These are phyloP conservation scores for Serpula lacrymans DNA, from an alignment of 768 basidiomycete species.

Conservation along the genomic window DNA sequence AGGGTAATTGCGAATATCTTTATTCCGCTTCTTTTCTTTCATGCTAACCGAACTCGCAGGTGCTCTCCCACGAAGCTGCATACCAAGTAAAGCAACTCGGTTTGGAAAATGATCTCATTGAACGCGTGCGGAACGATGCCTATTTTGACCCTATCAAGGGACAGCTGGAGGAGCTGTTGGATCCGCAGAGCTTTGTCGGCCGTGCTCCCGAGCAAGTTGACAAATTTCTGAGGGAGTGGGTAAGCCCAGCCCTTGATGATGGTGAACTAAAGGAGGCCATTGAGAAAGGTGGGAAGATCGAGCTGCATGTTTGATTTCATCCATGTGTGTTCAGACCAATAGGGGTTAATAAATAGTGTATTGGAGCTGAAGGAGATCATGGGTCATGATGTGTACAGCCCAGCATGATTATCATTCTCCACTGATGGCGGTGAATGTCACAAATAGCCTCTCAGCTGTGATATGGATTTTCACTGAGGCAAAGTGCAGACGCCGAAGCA, in stretches of 20 bases:
- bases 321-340: no score
- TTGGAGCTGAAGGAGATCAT: no score
- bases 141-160: slow-evolving; percentile 89
- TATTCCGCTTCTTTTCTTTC: slow-evolving; percentile 4
- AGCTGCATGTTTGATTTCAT: slow-evolving; percentile 61
- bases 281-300: slow-evolving; percentile 51
- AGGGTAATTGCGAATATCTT: slow-evolving; percentile 47
- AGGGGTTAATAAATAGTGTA: no score
- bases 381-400: no score
- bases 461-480: no score
- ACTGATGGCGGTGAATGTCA: no score
- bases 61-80: slow-evolving; percentile 92
- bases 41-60: slow-evolving; percentile 35
- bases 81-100: slow-evolving; percentile 94
- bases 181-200: slow-evolving; percentile 88
- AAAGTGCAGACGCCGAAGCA: no score
- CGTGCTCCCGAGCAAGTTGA: slow-evolving; percentile 96
- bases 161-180: slow-evolving; percentile 74
- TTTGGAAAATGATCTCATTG: slow-evolving; percentile 92
- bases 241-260: slow-evolving; percentile 72
- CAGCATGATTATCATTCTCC: no score
- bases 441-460: no score
- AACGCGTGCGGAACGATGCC: slow-evolving; percentile 71
- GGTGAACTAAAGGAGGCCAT: slow-evolving; percentile 54
- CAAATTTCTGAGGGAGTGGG: slow-evolving; percentile 82